Percentiles rank a stretch among this genome's conserved stretches.
Conservation (phyloP, 805 yeast species). For the Metschnikowia baotianmanensis region DNA sequence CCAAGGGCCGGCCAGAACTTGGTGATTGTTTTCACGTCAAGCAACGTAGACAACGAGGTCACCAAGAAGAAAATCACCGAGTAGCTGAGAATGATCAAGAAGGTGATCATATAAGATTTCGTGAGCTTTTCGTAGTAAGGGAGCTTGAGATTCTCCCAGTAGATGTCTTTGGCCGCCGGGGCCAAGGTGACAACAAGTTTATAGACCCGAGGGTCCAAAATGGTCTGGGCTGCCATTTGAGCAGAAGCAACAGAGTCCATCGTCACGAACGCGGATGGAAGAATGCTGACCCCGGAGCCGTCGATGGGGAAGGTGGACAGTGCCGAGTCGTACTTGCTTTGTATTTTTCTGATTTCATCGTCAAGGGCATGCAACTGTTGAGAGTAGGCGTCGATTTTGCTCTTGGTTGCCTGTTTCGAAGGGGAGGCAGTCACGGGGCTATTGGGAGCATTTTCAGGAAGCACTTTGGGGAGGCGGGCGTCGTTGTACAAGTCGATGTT, state of each 20-base stretch:
- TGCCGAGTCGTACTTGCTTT: constrained; percentile 29
- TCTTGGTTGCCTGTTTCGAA: constrained; percentile 20
- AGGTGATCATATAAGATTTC: constrained; percentile 41
- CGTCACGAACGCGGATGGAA: constrained; percentile 47
- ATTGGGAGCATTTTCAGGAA: constrained; percentile 18
- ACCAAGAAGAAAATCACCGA: constrained; percentile 54
- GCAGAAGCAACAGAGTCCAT: constrained; percentile 50
- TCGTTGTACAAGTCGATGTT: constrained; percentile 39
- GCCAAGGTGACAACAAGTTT: constrained; percentile 42
- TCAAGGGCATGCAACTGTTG: constrained; percentile 37
- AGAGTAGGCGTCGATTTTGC: constrained; percentile 32
- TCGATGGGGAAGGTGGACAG: constrained; percentile 27
- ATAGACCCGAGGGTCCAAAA: constrained; percentile 44
- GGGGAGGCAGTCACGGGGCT: constrained; percentile 12
- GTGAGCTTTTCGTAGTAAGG: constrained; percentile 37
- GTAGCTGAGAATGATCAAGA: constrained; percentile 47
- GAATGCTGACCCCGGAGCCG: constrained; percentile 35
- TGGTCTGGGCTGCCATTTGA: constrained; percentile 49
- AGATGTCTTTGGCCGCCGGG: constrained; percentile 47
- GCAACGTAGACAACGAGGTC: constrained; percentile 53
- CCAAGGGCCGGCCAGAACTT: constrained; percentile 62
- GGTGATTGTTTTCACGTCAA: constrained; percentile 53
- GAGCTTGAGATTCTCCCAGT: constrained; percentile 46
- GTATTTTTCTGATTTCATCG: constrained; percentile 34
- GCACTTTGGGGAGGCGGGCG: constrained; percentile 32